Evolutionary conservation across 257 asterid genomes (phyloP), one percentile per base, ranked within the genome.

Genomic region (Sherardia arvensis): DNA sequence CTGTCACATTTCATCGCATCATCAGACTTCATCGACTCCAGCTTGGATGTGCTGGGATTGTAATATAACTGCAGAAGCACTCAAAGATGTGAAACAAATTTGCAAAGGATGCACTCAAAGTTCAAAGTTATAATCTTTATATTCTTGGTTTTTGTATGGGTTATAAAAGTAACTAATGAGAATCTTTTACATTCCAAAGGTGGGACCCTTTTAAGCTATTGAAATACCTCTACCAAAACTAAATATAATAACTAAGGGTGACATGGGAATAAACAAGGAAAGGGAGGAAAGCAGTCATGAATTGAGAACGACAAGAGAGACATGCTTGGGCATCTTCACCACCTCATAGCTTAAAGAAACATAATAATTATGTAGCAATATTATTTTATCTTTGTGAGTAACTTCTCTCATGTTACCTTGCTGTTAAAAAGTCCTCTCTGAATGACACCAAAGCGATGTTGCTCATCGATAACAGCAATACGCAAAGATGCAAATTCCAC

Each of bases 391-490:
- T 62, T 6, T 43, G 51, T 4, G 17, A 43, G 51, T 23, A 21
- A 36, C 60, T 57, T 32, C 20, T 29, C 29, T 7, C 5, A 20
- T n/a, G 59, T n/a, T 79, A 89, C 97, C 97, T 92, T 92, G 87
- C 91, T 79, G 79, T 87, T 92, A 79, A 92, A 92, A 63, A 71
- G 86, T 68, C 97, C 98, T 79, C 98, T 87, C 77, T 92, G 98
- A 69, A 92, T 81, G 68, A 92, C 98, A 74, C 97, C 98, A 77
- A 92, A 92, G 53, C 97, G 91, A 70, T 92, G 98, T 69, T 92
- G 98, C 81, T 92, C 98, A 64, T 92, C 97, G 43, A 92, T 85
- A 63, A 89, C 69, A 74, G 98, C 97, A 66, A 92, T 87, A 58
- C 98, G 86, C 74, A 92, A 75, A 69, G 91, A 81, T 65, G 91